Percentiles rank a stretch among this genome's conserved stretches.
phyloP scores from a whole-genome alignment of 164 flowering plant genomes.

The Sedum album region DNA sequence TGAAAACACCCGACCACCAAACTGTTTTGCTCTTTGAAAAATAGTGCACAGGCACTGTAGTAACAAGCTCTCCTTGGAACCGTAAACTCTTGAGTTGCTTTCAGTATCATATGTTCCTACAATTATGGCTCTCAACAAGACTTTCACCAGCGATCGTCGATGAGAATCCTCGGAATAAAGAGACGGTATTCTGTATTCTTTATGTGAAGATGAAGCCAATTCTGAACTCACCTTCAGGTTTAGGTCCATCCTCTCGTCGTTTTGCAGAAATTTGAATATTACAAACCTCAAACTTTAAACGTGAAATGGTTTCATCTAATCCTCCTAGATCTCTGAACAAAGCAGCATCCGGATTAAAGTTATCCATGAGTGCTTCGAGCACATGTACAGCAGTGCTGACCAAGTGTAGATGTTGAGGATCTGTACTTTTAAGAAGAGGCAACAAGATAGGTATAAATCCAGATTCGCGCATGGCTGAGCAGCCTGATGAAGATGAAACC shows the following conservation, averaged over 20 bases:
- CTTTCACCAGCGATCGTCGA: conserved; percentile 69
- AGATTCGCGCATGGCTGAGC: conserved; percentile 86
- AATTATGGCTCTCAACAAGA: conserved; percentile 78
- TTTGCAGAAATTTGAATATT: conserved; percentile 45
- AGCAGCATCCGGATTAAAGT: conserved; percentile 85
- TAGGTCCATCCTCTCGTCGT: conserved; percentile 38
- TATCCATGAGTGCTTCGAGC: conserved; percentile 89
- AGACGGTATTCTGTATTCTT: conserved; percentile 43
- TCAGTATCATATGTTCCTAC: conserved; percentile 95
- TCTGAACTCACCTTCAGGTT: conserved; percentile 31
- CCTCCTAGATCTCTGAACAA: conserved; percentile 89
- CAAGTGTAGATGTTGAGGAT: conserved; percentile 82
- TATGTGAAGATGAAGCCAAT: conserved; percentile 26
- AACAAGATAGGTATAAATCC: conserved; percentile 88
- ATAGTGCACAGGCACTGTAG: conserved; percentile 67
- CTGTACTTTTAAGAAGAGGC: conserved; percentile 80
- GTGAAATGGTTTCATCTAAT: conserved; percentile 75
- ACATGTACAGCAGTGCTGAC: conserved; percentile 81
- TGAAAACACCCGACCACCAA: conserved; percentile 93
- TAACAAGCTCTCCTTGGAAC: conserved; percentile 72
- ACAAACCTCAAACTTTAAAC: conserved; percentile 71
- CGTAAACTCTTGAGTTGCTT: conserved; percentile 49
- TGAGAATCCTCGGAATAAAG: conserved; percentile 76
- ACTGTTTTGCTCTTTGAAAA: conserved; percentile 76
- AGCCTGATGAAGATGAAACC: conserved; percentile 87